Base-by-base conservation (phyloP, 1,284 basidiomycete genomes). In the Tetrapyrgos nigripes region DNA sequence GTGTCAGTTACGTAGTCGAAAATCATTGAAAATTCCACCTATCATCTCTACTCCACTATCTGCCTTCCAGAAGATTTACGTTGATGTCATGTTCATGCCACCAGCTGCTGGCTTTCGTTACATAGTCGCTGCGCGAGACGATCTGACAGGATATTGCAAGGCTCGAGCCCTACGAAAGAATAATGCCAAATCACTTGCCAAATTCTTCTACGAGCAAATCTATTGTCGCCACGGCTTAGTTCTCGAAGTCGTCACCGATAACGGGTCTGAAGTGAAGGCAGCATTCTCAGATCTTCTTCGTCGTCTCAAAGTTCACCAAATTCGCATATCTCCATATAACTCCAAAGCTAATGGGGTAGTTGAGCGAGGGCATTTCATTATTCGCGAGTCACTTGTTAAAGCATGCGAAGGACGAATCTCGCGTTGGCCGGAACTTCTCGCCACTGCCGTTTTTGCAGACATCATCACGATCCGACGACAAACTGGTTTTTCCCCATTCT, bases 211-310 rank as follows among this genome's bases (percentile, higher is more conserved):
- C n/a, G 35, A 53, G 4, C 35, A 53, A 23, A 53, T 51, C 74
- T 79, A 21, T 46, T 76, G 71, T 50, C 50, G 69, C 31, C 76
- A 74, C 68, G 75, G 75, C 3, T 68, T 73, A 0, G 76, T 73
- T 0, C 73, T 77, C 50, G 76, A 76, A 63, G 70, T 19, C 4
- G 37, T 40, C 37, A 40, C 37, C 4, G 37, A 40, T 17, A 40
- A 40, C 19, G 37, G 37, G 13, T 17, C 60, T 10, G 65, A 70
- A 57, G 58, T 67, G 2, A 50, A 60, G 29, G 58, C 43, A 19
- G 70, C 68, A 4, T 73, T 73, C 55, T 43, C 54, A 9, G 50
- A 46, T 13, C 59, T 68, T 0, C 27, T 66, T 8, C 28, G 50
- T 31, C 58, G 61, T 48, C 33, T 72, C 2, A 46, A 51, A 35